Conservation (phyloP, 139 green algal species). For the Picochlorum sp. region DNA sequence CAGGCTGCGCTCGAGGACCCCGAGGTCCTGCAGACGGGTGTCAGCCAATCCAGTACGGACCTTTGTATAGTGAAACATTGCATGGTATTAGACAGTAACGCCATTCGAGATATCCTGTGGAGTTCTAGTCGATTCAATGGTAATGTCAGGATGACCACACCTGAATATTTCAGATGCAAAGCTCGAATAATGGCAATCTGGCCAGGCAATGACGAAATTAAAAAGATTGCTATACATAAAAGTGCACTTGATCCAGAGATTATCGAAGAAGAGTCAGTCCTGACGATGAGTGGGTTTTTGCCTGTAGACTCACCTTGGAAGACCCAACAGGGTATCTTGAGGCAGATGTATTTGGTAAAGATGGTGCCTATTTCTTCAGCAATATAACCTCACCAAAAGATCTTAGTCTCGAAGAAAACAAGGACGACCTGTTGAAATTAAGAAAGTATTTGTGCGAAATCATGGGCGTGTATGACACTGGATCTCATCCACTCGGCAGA, state of each 20-base stretch:
- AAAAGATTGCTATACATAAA: too few species aligned
- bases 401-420: conserved; percentile 1
- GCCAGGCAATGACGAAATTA: too few species aligned
- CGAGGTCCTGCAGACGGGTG: background rate
- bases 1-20: background rate
- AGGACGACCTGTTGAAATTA: too few species aligned
- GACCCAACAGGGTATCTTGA: conserved; percentile 30
- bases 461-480: too few species aligned
- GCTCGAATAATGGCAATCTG: too few species aligned
- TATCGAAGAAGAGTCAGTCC: background rate
- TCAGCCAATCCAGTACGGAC: background rate
- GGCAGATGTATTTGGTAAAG: conserved; percentile 23
- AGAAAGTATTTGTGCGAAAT: too few species aligned
- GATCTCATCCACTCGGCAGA: background rate
- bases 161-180: too few species aligned
- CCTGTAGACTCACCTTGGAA: conserved; percentile 24
- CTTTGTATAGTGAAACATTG: background rate
- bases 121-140: too few species aligned
- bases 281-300: conserved; percentile 10
- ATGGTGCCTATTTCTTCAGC: conserved; percentile 27
- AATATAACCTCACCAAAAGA: background rate
- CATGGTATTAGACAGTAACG: background rate
- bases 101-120: background rate
- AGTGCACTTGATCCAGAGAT: background rate
- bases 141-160: too few species aligned